A percentile compares a stretch with the other conserved stretches of the same genome.
Evolutionary conservation across 441 rosid species (phyloP).

Genomic region (Croton setiger): DNA sequence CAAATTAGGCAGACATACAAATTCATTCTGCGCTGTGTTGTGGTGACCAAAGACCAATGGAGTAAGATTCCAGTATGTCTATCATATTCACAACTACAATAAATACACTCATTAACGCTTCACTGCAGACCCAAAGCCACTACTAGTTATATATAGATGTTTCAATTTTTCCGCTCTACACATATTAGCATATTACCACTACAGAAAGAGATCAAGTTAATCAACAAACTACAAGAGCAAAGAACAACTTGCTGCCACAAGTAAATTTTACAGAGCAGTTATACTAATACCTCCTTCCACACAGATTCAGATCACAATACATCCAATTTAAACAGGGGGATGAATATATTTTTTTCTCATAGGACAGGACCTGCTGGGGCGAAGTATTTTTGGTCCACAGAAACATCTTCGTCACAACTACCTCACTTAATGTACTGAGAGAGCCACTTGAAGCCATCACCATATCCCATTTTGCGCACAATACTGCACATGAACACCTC

Average conservation of each 20-base stretch:
- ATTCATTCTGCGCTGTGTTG: too few species aligned
- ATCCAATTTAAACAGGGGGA: constrained; percentile 27
- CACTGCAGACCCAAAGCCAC: background rate
- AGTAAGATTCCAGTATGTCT: too few species aligned
- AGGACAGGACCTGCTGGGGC: constrained; percentile 3
- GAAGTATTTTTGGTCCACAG: constrained; percentile 6
- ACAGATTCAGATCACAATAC: constrained; percentile 34
- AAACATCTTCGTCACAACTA: constrained; percentile 10
- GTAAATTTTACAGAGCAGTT: constrained; percentile 37
- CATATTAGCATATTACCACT: background rate
- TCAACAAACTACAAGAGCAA: constrained; percentile 28
- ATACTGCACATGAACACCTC: constrained; percentile 96
- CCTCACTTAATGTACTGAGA: constrained; percentile 80
- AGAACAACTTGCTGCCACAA: constrained; percentile 27
- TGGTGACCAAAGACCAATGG: too few species aligned
- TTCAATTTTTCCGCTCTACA: constrained; percentile 13
- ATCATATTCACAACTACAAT: background rate
- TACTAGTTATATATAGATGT: constrained; percentile 5
- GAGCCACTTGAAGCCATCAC: constrained; percentile 86
- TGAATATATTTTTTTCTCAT: constrained; percentile 22
- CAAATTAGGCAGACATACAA: too few species aligned
- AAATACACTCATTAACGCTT: constrained; percentile 5
- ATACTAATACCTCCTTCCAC: constrained; percentile 34
- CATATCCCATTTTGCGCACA: constrained; percentile 90
- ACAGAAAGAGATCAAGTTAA: constrained; percentile 14